Evolutionary conservation across 2,329 filamentous ascomycete genomes (phyloP).

Genomic region (Didymella arachidicola): DNA sequence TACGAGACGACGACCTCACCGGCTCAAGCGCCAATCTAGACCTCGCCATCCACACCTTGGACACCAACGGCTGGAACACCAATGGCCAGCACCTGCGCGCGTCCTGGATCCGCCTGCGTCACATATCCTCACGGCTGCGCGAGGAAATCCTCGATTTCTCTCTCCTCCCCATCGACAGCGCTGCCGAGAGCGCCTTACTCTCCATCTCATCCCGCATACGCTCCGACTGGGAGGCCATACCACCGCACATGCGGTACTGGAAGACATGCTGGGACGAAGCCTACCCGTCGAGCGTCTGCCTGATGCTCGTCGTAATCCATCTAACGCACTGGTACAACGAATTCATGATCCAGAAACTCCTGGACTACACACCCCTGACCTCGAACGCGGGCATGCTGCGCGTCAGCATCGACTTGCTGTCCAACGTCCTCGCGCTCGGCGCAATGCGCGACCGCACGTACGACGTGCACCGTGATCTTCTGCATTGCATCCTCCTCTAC

Average conservation of each 20-base stretch:
- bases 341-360: slow-evolving; percentile 47
- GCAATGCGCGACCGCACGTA: slow-evolving; percentile 43
- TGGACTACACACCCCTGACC: slow-evolving; percentile 37
- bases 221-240: slow-evolving; percentile 38
- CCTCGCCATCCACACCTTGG: slow-evolving; percentile 32
- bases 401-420: slow-evolving; percentile 39
- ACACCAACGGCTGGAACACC: slow-evolving; percentile 53
- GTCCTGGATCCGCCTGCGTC: slow-evolving; percentile 41
- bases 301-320: slow-evolving; percentile 48
- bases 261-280: slow-evolving; percentile 41
- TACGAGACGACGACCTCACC: slow-evolving; percentile 40
- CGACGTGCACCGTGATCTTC: slow-evolving; percentile 43
- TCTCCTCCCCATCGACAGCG: slow-evolving; percentile 31
- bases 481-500: slow-evolving; percentile 40
- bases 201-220: slow-evolving; percentile 42
- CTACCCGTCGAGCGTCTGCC: slow-evolving; percentile 33
- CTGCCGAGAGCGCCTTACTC: slow-evolving; percentile 33
- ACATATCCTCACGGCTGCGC: slow-evolving; percentile 36
- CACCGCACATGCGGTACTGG: slow-evolving; percentile 42
- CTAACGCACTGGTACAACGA: slow-evolving; percentile 47
- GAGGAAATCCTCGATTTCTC: slow-evolving; percentile 47
- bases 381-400: slow-evolving; percentile 37
- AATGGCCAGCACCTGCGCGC: slow-evolving; percentile 34
- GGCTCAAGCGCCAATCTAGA: slow-evolving; percentile 27
- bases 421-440: slow-evolving; percentile 38